These are phyloP conservation scores for Nakazawaea laoshanensis DNA, from an alignment of 805 yeast species.

Conservation along the genomic window DNA sequence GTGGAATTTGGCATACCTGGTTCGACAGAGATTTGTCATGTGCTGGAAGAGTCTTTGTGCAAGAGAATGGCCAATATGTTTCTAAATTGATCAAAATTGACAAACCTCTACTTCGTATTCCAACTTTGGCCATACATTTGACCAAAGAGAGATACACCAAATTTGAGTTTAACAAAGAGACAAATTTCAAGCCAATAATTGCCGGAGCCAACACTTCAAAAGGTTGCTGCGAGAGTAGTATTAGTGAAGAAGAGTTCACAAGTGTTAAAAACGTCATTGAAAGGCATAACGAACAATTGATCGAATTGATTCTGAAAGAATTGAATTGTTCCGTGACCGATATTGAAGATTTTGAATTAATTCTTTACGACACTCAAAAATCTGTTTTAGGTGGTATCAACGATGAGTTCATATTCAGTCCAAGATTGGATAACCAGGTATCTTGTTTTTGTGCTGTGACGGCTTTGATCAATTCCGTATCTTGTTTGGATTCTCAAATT, in stretches of 20 bases:
- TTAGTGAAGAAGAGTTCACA: constrained; percentile 48
- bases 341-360: constrained; percentile 85
- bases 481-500: constrained; percentile 32
- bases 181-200: constrained; percentile 79
- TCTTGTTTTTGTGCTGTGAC: constrained; percentile 76
- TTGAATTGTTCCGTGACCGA: constrained; percentile 39
- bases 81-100: constrained; percentile 72
- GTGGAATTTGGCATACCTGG: constrained; percentile 96
- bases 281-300: constrained; percentile 70
- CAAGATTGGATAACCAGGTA: constrained; percentile 84
- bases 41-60: constrained; percentile 86
- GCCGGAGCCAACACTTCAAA: constrained; percentile 38
- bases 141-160: constrained; percentile 68
- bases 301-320: constrained; percentile 63
- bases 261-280: constrained; percentile 56
- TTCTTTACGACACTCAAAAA: constrained; percentile 77
- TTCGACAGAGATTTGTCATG: constrained; percentile 87
- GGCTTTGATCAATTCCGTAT: constrained; percentile 49
- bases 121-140: constrained; percentile 90
- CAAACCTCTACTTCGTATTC: constrained; percentile 82
- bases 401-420: constrained; percentile 86
- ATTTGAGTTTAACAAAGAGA: constrained; percentile 85
- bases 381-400: constrained; percentile 82
- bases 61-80: constrained; percentile 39
- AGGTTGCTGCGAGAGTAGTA: constrained; percentile 40